phyloP scores from a whole-genome alignment of 495 filamentous ascomycete species.

The Cenococcum geophilum region DNA sequence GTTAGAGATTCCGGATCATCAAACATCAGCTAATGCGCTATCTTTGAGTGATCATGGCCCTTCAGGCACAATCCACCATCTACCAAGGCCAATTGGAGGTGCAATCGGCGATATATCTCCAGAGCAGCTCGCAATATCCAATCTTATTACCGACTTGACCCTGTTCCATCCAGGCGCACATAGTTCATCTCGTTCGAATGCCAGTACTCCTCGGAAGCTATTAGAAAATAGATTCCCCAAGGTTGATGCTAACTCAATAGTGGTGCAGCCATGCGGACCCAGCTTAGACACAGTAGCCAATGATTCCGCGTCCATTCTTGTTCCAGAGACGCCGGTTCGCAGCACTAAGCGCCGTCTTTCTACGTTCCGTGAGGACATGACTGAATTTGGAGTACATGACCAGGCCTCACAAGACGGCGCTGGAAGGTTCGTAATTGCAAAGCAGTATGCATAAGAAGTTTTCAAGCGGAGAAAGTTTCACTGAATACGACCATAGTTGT shows the following conservation, averaged over 20 bases:
- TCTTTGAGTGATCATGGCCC: background rate
- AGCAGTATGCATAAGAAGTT: background rate
- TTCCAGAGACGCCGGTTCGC: background rate
- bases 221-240: background rate
- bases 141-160: background rate
- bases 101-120: background rate
- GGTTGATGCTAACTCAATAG: background rate
- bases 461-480: background rate
- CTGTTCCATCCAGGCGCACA: background rate
- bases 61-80: background rate
- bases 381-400: background rate
- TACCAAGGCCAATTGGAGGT: background rate
- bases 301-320: too few species aligned
- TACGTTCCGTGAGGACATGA: background rate
- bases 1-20: background rate
- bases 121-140: too few species aligned
- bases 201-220: background rate
- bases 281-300: too few species aligned
- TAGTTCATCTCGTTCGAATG: background rate
- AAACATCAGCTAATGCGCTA: background rate
- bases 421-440: background rate
- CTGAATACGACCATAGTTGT: background rate
- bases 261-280: background rate
- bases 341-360: background rate
- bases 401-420: background rate